Base-by-base conservation (phyloP, 345 rosid species). In the Syzygium oleosum region DNA sequence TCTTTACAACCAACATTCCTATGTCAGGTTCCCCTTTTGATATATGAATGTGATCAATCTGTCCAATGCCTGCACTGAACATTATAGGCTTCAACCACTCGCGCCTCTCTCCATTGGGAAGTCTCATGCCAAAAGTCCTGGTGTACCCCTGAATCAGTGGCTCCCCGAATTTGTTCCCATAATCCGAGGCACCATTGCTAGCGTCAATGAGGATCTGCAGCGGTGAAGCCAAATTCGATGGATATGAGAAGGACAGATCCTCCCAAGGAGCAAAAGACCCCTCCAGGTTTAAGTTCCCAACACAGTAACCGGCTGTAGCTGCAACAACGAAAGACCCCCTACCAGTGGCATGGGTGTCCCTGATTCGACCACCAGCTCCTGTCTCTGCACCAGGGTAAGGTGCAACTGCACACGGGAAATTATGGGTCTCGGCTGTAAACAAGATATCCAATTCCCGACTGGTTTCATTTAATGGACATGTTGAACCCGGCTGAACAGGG, bases 341-440 rank as follows among this genome's bases (percentile, higher is more conserved):
- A 89, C 99, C 99, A 17, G 99, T 97, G n/a, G 99, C 99, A 92
- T 96, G 99, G 8, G 99, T 96, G 89, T 96, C 99, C 90, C 99
- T 95, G 27, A 97, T 97, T 73, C 99, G 93, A 84, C 99, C 99
- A 51, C 99, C 99, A 46, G 98, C 98, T 84, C 99, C 99, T 2
- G 99, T 97, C 91, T 97, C 99, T 77, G 99, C 98, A 29, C 99
- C 99, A 85, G 99, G 99, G 83, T 96, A 96, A 83, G 99, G 98
- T 79, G 99, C 99, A 89, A 97, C 99, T 51, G 99, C 99, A 91
- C 99, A 97, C 52, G 99, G 99, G 90, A 97, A 96, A 89, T 97
- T 97, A 92, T 97, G 99, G 4, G 98, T 97, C 91, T 97, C 99
- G 5, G 99, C 99, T 12, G 99, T 95, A 88, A 96, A 97, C 89